A percentile compares a stretch with the other conserved stretches of the same genome.
Evolutionary conservation across 2,329 filamentous ascomycete genomes (phyloP).

Genomic region (Emydomyces testavorans): DNA sequence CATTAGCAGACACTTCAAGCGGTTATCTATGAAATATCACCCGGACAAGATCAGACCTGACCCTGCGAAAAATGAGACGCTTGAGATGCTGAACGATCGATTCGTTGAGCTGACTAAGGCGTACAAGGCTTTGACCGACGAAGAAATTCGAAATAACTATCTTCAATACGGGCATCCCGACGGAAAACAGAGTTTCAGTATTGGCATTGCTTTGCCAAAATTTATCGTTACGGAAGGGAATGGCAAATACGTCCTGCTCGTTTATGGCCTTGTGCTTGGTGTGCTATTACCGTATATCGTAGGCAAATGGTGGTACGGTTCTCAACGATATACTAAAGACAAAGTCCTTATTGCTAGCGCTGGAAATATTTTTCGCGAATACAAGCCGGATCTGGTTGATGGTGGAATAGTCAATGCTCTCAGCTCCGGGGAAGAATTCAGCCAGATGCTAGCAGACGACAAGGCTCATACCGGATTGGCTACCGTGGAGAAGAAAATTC

Average conservation of each 20-base stretch:
- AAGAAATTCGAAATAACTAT: conserved; percentile 94
- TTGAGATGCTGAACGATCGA: conserved; percentile 69
- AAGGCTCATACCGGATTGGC: conserved; percentile 69
- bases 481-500: conserved; percentile 70
- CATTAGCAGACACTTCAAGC: conserved; percentile 86
- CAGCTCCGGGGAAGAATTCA: conserved; percentile 77
- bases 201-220: conserved; percentile 88
- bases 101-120: conserved; percentile 96
- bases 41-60: conserved; percentile 87
- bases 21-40: conserved; percentile 73
- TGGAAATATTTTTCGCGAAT: conserved; percentile 88
- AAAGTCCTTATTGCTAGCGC: conserved; percentile 86
- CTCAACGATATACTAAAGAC: conserved; percentile 84
- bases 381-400: conserved; percentile 70
- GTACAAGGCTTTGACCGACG: conserved; percentile 94
- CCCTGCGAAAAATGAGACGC: conserved; percentile 73
- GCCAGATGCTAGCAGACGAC: conserved; percentile 60
- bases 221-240: conserved; percentile 88
- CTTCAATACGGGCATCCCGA: conserved; percentile 93
- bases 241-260: conserved; percentile 84
- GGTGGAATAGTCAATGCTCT: conserved; percentile 69
- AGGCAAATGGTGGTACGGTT: conserved; percentile 98
- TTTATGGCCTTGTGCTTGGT: conserved; percentile 80
- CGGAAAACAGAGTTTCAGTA: conserved; percentile 95
- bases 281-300: conserved; percentile 86